Percentiles rank a stretch among this genome's conserved stretches.
phyloP scores from a whole-genome alignment of 768 basidiomycete species.

The Lactarius vividus region DNA sequence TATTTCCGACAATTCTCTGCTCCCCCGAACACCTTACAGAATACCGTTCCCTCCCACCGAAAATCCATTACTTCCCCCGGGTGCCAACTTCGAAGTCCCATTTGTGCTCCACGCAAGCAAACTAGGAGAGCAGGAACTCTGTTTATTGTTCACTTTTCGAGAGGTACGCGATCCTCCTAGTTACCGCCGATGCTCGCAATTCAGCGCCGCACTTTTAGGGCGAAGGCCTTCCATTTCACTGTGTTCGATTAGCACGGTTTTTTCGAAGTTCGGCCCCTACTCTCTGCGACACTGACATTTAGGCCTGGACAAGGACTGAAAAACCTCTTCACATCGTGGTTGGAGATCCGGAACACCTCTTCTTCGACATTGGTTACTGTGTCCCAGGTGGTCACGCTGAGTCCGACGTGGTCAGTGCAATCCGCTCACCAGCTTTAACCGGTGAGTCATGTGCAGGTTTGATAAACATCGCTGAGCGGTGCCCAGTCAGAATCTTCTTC shows the following conservation, averaged over 20 bases:
- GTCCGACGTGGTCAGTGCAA: constrained; percentile 66
- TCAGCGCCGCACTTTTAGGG: constrained; percentile 36
- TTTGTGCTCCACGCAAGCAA: constrained; percentile 53
- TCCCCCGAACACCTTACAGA: constrained; percentile 43
- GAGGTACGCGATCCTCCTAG: constrained; percentile 42
- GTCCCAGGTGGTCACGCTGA: constrained; percentile 59
- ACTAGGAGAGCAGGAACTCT: constrained; percentile 50
- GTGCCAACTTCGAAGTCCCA: constrained; percentile 49
- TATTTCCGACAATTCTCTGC: constrained; percentile 52
- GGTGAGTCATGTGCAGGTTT: constrained; percentile 42
- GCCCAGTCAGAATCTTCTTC: constrained; percentile 42
- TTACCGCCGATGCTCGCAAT: background rate
- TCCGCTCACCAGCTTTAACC: constrained; percentile 36
- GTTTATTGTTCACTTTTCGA: constrained; percentile 64
- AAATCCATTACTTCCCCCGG: constrained; percentile 41
- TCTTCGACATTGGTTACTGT: constrained; percentile 44
- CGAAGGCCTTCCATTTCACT: constrained; percentile 52
- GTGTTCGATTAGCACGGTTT: constrained; percentile 49
- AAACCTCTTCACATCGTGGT: constrained; percentile 48
- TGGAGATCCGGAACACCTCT: constrained; percentile 56
- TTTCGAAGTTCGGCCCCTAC: constrained; percentile 59
- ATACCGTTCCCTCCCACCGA: constrained; percentile 41
- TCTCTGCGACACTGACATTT: constrained; percentile 51
- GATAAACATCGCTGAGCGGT: constrained; percentile 8
- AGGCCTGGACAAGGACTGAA: constrained; percentile 51